These are phyloP conservation scores for Podospora australis DNA, from an alignment of 495 filamentous ascomycete species.

Conservation along the genomic window DNA sequence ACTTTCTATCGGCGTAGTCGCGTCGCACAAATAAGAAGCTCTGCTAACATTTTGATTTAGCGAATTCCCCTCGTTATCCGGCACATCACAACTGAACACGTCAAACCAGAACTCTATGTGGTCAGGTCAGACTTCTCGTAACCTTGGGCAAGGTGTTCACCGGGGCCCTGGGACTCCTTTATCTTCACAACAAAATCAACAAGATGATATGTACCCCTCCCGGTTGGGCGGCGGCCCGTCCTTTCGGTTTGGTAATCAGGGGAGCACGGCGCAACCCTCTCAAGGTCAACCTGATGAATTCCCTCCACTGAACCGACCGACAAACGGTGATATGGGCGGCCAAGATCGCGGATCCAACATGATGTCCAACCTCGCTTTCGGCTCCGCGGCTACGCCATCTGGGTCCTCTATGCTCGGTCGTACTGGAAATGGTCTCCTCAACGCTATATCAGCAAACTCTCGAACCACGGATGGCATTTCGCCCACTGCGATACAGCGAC, in stretches of 20 bases:
- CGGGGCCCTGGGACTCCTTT: constrained; percentile 55
- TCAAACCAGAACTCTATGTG: constrained; percentile 49
- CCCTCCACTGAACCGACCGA: constrained; percentile 68
- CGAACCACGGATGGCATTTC: constrained; percentile 36
- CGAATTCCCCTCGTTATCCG: constrained; percentile 79
- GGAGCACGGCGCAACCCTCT: constrained; percentile 46
- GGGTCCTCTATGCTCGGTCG: constrained; percentile 27
- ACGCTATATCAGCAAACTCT: constrained; percentile 49
- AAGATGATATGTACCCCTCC: constrained; percentile 54
- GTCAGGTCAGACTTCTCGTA: constrained; percentile 45
- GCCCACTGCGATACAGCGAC: constrained; percentile 29
- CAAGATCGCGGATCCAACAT: constrained; percentile 59
- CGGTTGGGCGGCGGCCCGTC: constrained; percentile 51
- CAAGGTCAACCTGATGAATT: constrained; percentile 79
- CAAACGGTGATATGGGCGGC: constrained; percentile 60
- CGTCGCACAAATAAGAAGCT: background rate
- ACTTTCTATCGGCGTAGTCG: background rate
- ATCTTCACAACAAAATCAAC: constrained; percentile 47
- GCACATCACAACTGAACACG: constrained; percentile 54
- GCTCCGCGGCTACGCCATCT: constrained; percentile 32
- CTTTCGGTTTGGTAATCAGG: constrained; percentile 49
- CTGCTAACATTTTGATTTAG: too few relatives aligned
- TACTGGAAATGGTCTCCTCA: constrained; percentile 51
- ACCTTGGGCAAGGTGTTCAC: constrained; percentile 52
- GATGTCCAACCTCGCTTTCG: constrained; percentile 62